Conservation (phyloP, 2,329 filamentous ascomycete genomes). For the Phyllosticta citrichinensis region DNA sequence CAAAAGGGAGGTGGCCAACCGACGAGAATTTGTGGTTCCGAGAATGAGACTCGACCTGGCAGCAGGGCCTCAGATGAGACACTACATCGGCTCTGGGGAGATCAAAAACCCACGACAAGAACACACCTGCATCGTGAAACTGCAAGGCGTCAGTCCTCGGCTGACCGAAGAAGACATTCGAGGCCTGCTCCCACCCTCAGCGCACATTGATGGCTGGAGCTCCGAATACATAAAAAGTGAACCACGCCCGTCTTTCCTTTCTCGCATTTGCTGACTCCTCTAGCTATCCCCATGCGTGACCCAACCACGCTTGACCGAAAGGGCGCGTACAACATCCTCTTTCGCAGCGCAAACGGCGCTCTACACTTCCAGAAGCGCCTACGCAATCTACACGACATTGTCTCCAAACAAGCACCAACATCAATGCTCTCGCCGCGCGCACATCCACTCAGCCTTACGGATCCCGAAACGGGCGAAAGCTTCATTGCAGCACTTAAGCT, state of each 20-base stretch:
- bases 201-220: conserved; percentile 57
- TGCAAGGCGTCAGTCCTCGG: conserved; percentile 39
- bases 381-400: conserved; percentile 40
- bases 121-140: conserved; percentile 14
- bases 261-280: background rate
- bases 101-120: background rate
- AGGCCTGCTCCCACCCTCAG: conserved; percentile 49
- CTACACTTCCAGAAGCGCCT: conserved; percentile 50
- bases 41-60: background rate
- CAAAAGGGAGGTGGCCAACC: background rate
- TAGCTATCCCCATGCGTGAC: conserved; percentile 56
- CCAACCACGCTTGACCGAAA: conserved; percentile 51
- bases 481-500: background rate
- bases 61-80: background rate
- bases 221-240: conserved; percentile 49
- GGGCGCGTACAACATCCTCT: conserved; percentile 60
- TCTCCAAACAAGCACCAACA: conserved; percentile 32
- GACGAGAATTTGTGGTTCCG: background rate
- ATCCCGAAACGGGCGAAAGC: conserved; percentile 32
- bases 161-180: conserved; percentile 61
- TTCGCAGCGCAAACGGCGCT: conserved; percentile 51
- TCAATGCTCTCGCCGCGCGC: conserved; percentile 34
- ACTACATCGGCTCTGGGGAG: background rate
- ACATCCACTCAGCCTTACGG: conserved; percentile 31
- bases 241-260: background rate